A percentile compares a stretch with the other conserved stretches of the same genome.
These are phyloP conservation scores for Cruciata laevipes DNA, from an alignment of 257 asterid species.

Conservation along the genomic window DNA sequence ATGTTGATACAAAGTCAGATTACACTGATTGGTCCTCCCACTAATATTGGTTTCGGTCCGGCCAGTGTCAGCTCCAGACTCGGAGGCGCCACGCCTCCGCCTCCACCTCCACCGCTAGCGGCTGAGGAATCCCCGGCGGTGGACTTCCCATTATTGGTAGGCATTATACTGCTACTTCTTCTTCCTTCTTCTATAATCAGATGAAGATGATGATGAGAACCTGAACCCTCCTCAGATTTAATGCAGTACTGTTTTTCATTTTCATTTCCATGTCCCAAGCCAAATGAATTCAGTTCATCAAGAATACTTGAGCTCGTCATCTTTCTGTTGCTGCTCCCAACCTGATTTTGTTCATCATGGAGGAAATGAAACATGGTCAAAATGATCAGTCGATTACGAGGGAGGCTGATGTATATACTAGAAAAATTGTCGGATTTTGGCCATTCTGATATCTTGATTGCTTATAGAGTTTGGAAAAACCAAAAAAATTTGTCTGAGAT, in stretches of 20 bases:
- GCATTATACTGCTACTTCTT: neutral
- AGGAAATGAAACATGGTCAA: neutral
- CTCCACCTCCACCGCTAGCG: neutral
- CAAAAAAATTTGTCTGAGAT: too few relatives aligned
- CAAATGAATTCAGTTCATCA: slow-evolving; percentile 25
- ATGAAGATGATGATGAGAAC: slow-evolving; percentile 6
- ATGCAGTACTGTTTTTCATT: neutral
- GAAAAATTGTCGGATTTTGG: too few relatives aligned
- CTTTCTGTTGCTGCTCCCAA: slow-evolving; percentile 2
- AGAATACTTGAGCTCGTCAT: neutral
- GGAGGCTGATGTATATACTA: too few relatives aligned
- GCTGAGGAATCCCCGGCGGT: neutral
- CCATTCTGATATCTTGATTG: too few relatives aligned
- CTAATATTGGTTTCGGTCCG: slow-evolving; percentile 29
- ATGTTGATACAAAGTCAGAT: slow-evolving; percentile 14
- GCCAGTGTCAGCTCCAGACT: slow-evolving; percentile 51
- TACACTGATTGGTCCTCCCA: slow-evolving; percentile 38
- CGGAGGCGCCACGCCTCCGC: slow-evolving; percentile 18
- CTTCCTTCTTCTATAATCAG: neutral
- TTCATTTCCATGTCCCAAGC: neutral
- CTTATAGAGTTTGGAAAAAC: too few relatives aligned
- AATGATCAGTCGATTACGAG: too few relatives aligned
- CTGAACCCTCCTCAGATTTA: neutral
- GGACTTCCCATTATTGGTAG: neutral
- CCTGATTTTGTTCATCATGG: slow-evolving; percentile 4